Percentiles rank a stretch among this genome's conserved stretches.
Evolutionary conservation across 2,329 filamentous ascomycete species (phyloP).

Genomic region (Aspergillus vadensis): DNA sequence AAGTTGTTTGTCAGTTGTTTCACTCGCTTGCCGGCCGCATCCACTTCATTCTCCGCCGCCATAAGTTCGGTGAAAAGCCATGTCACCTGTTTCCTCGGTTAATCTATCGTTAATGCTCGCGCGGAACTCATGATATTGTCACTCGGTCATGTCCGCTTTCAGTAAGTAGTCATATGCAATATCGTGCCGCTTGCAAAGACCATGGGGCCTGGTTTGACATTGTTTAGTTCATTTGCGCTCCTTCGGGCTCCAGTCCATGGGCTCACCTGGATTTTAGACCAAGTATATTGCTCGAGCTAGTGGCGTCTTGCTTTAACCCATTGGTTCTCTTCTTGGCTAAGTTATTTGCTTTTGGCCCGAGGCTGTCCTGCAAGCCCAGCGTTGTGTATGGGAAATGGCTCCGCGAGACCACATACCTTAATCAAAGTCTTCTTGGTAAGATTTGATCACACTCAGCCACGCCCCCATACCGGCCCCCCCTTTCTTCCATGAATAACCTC

Average conservation of each 20-base stretch:
- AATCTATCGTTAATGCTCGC: neutral
- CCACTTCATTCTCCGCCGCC: neutral
- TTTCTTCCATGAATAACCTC: neutral
- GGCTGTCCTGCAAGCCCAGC: neutral
- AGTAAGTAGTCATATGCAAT: slow-evolving; percentile 1
- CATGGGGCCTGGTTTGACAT: neutral
- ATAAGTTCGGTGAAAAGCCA: neutral
- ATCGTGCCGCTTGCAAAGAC: neutral
- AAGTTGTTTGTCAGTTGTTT: neutral
- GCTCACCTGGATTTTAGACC: neutral
- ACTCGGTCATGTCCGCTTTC: neutral
- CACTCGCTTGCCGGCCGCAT: neutral
- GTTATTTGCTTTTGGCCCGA: slow-evolving; percentile 2
- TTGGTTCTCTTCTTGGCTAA: neutral
- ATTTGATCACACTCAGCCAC: slow-evolving; percentile 9
- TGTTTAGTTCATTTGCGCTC: neutral
- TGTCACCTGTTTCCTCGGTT: slow-evolving; percentile 1
- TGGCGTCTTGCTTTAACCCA: neutral
- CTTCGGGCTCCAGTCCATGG: neutral
- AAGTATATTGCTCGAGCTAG: neutral
- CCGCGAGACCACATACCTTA: slow-evolving; percentile 2
- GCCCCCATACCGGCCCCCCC: neutral
- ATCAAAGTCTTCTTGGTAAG: slow-evolving; percentile 12
- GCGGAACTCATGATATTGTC: slow-evolving; percentile 6
- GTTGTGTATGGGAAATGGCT: neutral